Evolutionary conservation across 2,329 filamentous ascomycete species (phyloP).

Genomic region (Biscogniauxia marginata): DNA sequence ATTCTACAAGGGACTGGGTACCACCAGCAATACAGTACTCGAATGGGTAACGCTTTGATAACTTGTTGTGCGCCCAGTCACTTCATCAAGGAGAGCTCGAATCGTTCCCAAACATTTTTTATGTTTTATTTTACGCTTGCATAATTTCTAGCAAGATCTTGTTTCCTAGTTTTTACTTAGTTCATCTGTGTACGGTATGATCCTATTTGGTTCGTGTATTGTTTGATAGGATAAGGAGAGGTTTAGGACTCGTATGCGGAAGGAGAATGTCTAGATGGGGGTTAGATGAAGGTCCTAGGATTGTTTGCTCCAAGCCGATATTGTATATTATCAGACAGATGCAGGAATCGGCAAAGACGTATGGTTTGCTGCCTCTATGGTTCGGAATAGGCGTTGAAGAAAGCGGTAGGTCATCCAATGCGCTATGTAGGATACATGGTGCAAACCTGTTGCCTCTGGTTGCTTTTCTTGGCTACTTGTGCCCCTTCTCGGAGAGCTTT

Average conservation of each 20-base stretch:
- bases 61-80: not conserved
- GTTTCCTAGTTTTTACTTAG: not conserved
- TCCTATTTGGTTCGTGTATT: conserved; percentile 1
- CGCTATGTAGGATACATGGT: too few species aligned
- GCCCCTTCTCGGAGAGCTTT: not conserved
- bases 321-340: conserved; percentile 7
- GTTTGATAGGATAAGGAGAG: conserved; percentile 10
- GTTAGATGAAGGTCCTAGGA: conserved; percentile 6
- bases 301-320: conserved; percentile 9
- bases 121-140: not conserved
- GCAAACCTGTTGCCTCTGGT: not conserved
- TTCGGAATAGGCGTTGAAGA: not conserved
- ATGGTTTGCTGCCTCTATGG: not conserved
- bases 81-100: not conserved
- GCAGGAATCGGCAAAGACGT: not conserved
- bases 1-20: too few species aligned
- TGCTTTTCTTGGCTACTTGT: conserved; percentile 1
- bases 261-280: conserved; percentile 18
- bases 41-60: too few species aligned
- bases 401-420: not conserved
- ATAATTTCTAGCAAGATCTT: not conserved
- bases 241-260: conserved; percentile 22
- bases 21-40: too few species aligned
- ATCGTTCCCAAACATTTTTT: not conserved
- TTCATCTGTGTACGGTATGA: conserved; percentile 2